These are phyloP conservation scores for Ligustrum vulgare DNA, from an alignment of 257 asterid species.

Conservation along the genomic window DNA sequence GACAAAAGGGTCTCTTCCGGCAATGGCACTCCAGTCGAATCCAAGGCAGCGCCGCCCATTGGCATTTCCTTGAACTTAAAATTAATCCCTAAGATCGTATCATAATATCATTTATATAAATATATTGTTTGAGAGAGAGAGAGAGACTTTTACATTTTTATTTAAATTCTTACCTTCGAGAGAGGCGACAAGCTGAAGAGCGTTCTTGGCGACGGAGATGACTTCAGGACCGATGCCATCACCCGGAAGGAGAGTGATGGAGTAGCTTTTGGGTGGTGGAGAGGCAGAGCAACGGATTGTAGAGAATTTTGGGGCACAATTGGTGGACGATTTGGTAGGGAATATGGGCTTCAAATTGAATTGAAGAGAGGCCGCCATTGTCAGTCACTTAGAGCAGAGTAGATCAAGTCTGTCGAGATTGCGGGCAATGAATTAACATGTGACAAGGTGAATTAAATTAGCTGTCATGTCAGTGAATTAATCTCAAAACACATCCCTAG, in stretches of 20 bases:
- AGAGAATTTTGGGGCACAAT: conserved; percentile 34
- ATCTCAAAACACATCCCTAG: background rate
- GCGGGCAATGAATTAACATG: background rate
- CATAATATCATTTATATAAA: background rate
- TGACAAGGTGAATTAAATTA: no score
- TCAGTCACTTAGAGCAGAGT: background rate
- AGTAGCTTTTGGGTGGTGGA: conserved; percentile 55
- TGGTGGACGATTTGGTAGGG: conserved; percentile 35
- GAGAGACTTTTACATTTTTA: background rate
- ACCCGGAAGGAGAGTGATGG: conserved; percentile 86
- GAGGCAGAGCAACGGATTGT: conserved; percentile 62
- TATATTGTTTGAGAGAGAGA: background rate
- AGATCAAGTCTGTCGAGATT: background rate
- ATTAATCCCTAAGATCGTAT: conserved; percentile 53
- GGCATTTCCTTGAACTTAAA: conserved; percentile 89
- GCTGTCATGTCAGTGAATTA: no score
- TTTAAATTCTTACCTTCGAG: conserved; percentile 56
- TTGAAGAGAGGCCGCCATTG: conserved; percentile 71
- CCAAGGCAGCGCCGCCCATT: conserved; percentile 94
- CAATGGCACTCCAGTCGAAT: conserved; percentile 88
- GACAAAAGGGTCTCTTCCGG: conserved; percentile 84
- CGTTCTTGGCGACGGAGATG: conserved; percentile 68
- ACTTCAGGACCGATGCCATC: conserved; percentile 99
- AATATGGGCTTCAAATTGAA: conserved; percentile 36
- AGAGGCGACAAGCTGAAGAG: conserved; percentile 67